Conservation (phyloP, 768 basidiomycete species). For the Pulveroboletus sp. region DNA sequence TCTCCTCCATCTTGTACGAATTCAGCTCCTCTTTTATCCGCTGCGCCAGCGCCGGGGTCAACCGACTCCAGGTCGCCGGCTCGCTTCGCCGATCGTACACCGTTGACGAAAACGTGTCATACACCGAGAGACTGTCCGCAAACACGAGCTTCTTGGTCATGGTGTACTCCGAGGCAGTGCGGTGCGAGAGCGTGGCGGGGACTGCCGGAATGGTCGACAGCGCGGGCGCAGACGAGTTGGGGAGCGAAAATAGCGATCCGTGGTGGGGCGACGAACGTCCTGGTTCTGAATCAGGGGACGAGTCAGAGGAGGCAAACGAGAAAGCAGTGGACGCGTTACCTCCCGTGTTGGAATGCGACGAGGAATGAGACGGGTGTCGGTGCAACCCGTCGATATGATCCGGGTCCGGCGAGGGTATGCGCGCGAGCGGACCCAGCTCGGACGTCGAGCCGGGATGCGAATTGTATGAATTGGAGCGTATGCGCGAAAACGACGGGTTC, state of each 20-base stretch:
- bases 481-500: constrained; percentile 44
- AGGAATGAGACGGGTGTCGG: constrained; percentile 57
- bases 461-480: constrained; percentile 83
- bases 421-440: constrained; percentile 72
- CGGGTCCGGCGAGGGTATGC: constrained; percentile 79
- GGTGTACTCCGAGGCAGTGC: constrained; percentile 72
- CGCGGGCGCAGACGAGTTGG: constrained; percentile 87
- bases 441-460: constrained; percentile 42
- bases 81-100: constrained; percentile 95
- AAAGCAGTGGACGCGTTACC: constrained; percentile 45
- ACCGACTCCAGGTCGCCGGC: constrained; percentile 92
- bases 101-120: constrained; percentile 89
- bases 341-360: constrained; percentile 33
- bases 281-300: constrained; percentile 36
- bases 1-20: constrained; percentile 99
- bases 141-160: constrained; percentile 78
- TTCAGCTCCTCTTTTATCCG: constrained; percentile 98
- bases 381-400: constrained; percentile 87
- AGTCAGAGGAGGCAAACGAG: constrained; percentile 46
- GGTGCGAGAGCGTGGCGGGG: constrained; percentile 57
- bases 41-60: constrained; percentile 93
- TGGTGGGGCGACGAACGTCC: constrained; percentile 35
- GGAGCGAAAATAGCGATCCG: constrained; percentile 65
- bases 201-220: constrained; percentile 53
- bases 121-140: constrained; percentile 89